Evolutionary conservation across 2,329 filamentous ascomycete species (phyloP), one percentile per base, ranked within the genome.

Genomic region (Capronia coronata): DNA sequence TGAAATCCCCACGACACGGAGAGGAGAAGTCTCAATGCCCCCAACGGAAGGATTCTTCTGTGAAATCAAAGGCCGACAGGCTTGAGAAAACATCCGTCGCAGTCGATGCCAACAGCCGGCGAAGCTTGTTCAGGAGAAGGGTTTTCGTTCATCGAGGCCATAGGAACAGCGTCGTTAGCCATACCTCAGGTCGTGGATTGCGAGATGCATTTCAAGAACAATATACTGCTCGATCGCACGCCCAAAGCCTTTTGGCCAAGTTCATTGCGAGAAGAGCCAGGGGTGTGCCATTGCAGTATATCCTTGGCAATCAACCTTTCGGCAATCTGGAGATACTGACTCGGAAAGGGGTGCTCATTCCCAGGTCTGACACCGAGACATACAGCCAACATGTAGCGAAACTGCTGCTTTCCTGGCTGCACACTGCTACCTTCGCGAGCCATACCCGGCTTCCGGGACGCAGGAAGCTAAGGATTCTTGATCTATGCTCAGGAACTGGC

Each of bases 401-500:
- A 19, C 18, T 59, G 19, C 35, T 49, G 23, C 29, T 43, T 21
- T 29, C 38, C 13, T 34, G 37, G 9, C 30, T 51, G 9, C 7
- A 5, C 29, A 14, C 30, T 9, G 21, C 6, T 10, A 14, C 29
- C 10, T 3, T 11, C 5, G 18, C n/a, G 2, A 34, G 13, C 5
- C 22, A 8, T 9, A 11, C 16, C 9, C 7, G 21, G 13, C 14
- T 8, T 2, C 19, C 23, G 13, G 38, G 21, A 19, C 48, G 40
- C 48, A 48, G 25, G 27, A 46, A 62, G 13, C 59, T 94, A 10
- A 76, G 75, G 10, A 72, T 97, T 34, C 67, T 96, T 7, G 93
- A 98, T 66, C 73, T 96, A 23, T 97, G 93, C 67, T 90, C 88
- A 0, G 93, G 93, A 8, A 87, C 86, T 3, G 93, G 93, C 3